A percentile compares a stretch with the other conserved stretches of the same genome.
Evolutionary conservation across 352 stramenopile genomes (phyloP).

Genomic region (Pythium inflatum): DNA sequence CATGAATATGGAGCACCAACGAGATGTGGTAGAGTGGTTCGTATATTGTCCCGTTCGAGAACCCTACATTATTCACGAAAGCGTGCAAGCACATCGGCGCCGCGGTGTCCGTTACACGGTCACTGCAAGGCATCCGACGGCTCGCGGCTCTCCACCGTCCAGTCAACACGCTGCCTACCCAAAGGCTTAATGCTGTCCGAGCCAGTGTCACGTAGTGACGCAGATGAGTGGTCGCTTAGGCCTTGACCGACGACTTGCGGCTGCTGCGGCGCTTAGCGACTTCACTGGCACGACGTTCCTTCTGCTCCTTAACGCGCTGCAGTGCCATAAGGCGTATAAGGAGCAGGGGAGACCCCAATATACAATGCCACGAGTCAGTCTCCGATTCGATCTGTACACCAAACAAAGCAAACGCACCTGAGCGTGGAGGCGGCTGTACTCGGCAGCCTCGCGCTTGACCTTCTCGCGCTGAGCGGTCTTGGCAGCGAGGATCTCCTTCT

Average conservation of each 20-base stretch:
- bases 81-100: conserved; percentile 5
- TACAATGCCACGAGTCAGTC: conserved; percentile 50
- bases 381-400: not conserved
- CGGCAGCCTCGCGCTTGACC: conserved; percentile 93
- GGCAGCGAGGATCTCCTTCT: conserved; percentile 88
- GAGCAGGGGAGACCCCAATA: conserved; percentile 72
- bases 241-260: conserved; percentile 94
- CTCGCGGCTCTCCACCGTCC: conserved; percentile 25
- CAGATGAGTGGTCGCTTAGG: conserved; percentile 60
- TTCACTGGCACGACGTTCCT: conserved; percentile 96
- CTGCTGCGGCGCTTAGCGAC: conserved; percentile 98
- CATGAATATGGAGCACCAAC: not conserved
- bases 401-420: conserved; percentile 61
- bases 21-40: conserved; percentile 32
- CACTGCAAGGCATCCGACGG: conserved; percentile 10
- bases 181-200: not conserved
- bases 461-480: conserved; percentile 89
- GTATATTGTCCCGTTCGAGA: conserved; percentile 43
- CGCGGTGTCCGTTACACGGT: not conserved
- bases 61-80: conserved; percentile 37
- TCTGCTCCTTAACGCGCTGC: conserved; percentile 98
- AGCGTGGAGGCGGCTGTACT: conserved; percentile 98
- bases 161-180: not conserved
- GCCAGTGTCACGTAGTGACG: conserved; percentile 37
- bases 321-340: conserved; percentile 95